Percentiles rank a stretch among this genome's conserved stretches.
phyloP scores from a whole-genome alignment of 345 rosid genomes.

The Rhodomyrtus tomentosa region DNA sequence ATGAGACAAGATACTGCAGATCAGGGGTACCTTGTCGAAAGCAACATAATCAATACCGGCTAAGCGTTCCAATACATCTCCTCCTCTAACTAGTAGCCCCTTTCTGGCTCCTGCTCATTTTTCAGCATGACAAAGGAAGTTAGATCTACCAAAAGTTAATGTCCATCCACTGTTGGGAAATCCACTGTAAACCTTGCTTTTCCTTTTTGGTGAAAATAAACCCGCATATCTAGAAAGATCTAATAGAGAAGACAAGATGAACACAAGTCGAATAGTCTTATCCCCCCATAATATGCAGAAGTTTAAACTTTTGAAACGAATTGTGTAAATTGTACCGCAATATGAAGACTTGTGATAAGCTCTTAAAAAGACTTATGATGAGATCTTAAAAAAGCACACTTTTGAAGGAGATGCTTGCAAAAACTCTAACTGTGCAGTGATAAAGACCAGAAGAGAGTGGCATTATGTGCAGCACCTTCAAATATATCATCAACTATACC shows the following conservation, averaged over 20 bases:
- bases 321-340: background rate
- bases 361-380: background rate
- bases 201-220: background rate
- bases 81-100: constrained; percentile 95
- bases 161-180: background rate
- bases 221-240: background rate
- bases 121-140: constrained; percentile 3
- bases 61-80: constrained; percentile 88
- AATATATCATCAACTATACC: background rate
- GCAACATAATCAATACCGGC: constrained; percentile 68
- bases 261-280: background rate
- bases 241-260: background rate
- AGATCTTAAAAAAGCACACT: background rate
- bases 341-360: background rate
- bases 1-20: background rate
- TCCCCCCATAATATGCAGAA: background rate
- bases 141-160: background rate
- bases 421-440: background rate
- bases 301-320: background rate
- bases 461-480: background rate
- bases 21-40: constrained; percentile 60
- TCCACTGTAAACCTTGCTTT: background rate
- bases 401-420: background rate
- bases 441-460: background rate
- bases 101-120: constrained; percentile 76